A percentile compares a stretch with the other conserved stretches of the same genome.
Evolutionary conservation across 768 basidiomycete species (phyloP).

Genomic region (Russula ochroleuca): DNA sequence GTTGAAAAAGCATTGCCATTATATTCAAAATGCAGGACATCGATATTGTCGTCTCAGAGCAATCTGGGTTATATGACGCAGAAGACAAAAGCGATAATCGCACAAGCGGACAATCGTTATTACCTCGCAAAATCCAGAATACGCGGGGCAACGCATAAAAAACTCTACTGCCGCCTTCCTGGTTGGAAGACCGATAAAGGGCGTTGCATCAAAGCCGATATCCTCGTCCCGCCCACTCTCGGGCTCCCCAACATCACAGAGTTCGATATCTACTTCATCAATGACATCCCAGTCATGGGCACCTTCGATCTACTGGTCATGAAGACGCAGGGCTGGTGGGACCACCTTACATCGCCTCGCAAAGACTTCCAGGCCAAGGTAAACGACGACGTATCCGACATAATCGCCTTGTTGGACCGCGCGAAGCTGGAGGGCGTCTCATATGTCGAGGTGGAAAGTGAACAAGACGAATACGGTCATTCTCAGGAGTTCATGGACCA

Average conservation of each 20-base stretch:
- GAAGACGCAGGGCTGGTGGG: constrained; percentile 16
- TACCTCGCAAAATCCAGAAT: background rate
- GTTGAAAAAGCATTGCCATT: background rate
- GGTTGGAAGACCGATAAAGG: background rate
- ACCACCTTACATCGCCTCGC: background rate
- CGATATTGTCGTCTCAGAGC: background rate
- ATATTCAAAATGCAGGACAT: background rate
- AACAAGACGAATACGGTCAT: background rate
- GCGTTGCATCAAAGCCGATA: constrained; percentile 16
- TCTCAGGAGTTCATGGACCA: background rate
- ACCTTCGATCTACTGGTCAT: constrained; percentile 19
- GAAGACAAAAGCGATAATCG: constrained; percentile 4
- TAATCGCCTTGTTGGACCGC: background rate
- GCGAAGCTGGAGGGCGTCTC: background rate
- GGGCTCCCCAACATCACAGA: background rate
- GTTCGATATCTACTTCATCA: background rate
- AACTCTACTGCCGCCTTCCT: constrained; percentile 14
- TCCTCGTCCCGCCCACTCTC: constrained; percentile 12
- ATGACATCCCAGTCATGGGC: constrained; percentile 10
- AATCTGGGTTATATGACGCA: background rate
- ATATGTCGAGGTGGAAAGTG: background rate
- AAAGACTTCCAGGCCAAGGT: background rate
- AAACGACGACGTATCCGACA: background rate
- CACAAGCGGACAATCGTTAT: constrained; percentile 4
- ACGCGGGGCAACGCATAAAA: background rate